A percentile compares a stretch with the other conserved stretches of the same genome.
These are phyloP conservation scores for Rutstroemia sp. DNA, from an alignment of 2,329 filamentous ascomycete species.

Conservation along the genomic window DNA sequence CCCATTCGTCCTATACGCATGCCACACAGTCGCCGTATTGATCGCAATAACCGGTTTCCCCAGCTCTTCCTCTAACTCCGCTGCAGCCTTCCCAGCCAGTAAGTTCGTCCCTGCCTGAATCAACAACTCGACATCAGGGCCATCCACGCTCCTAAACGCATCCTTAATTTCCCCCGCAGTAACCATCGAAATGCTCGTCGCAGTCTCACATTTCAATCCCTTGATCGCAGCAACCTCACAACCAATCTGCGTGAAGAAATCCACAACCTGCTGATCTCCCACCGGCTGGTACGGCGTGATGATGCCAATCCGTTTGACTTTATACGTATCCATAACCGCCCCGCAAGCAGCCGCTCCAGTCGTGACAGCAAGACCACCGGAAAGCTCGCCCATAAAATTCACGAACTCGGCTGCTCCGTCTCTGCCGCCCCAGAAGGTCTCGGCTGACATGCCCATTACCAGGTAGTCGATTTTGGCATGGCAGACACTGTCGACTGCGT, in stretches of 20 bases:
- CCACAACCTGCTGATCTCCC: constrained; percentile 28
- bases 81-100: constrained; percentile 22
- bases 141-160: constrained; percentile 24
- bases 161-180: constrained; percentile 25
- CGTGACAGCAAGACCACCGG: constrained; percentile 25
- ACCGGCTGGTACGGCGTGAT: constrained; percentile 30
- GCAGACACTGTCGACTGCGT: constrained; percentile 25
- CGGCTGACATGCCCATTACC: constrained; percentile 31
- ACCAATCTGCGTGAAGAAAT: constrained; percentile 28
- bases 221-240: constrained; percentile 26
- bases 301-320: constrained; percentile 27
- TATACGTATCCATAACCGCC: constrained; percentile 25
- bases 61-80: constrained; percentile 26
- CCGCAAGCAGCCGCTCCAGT: constrained; percentile 29
- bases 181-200: constrained; percentile 28
- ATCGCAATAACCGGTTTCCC: constrained; percentile 29
- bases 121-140: constrained; percentile 24
- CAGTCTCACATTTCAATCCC: constrained; percentile 26
- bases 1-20: constrained; percentile 25
- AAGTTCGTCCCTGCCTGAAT: constrained; percentile 31
- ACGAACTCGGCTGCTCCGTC: constrained; percentile 28
- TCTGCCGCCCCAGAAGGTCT: constrained; percentile 30
- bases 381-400: constrained; percentile 26
- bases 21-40: constrained; percentile 30
- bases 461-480: constrained; percentile 27